phyloP scores from a whole-genome alignment of 75 land plant genomes.

The Larix kaempferi region DNA sequence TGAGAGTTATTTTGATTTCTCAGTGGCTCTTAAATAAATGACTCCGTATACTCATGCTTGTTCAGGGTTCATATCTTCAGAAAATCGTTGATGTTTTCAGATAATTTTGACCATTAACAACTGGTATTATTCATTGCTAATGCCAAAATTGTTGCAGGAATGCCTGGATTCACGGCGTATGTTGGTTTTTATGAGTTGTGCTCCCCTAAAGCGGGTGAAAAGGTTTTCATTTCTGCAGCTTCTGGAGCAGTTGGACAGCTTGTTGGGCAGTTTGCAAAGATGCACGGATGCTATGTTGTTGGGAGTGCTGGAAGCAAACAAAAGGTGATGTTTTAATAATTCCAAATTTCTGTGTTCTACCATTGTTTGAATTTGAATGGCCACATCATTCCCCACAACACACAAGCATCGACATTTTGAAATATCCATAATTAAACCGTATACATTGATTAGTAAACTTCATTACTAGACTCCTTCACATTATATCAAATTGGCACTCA shows the following conservation, averaged over 20 bases:
- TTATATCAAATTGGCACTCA: too few species aligned
- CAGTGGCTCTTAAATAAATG: not conserved
- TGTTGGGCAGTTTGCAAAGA: conserved; percentile 82
- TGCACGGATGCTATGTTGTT: conserved; percentile 78
- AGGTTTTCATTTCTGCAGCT: conserved; percentile 82
- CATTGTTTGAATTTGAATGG: not conserved
- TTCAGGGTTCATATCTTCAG: not conserved
- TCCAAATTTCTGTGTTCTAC: not conserved
- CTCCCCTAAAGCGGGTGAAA: conserved; percentile 62
- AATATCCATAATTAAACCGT: too few species aligned
- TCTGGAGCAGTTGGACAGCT: conserved; percentile 88
- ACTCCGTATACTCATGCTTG: too few species aligned
- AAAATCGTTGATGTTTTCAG: not conserved
- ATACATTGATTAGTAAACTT: too few species aligned
- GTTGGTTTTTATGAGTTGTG: conserved; percentile 66
- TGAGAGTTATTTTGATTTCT: not conserved
- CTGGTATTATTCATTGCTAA: not conserved
- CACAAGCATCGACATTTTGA: too few species aligned
- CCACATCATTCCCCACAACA: not conserved
- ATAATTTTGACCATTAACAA: not conserved
- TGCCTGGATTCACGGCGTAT: conserved; percentile 85
- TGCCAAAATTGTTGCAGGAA: conserved; percentile 22
- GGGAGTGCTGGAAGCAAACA: conserved; percentile 73
- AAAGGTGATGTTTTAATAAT: conserved; percentile 39
- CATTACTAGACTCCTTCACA: too few species aligned